Percentiles rank a stretch among this genome's conserved stretches.
phyloP scores from a whole-genome alignment of 176 grass and related monocot species.

The Saccharum spontaneum region DNA sequence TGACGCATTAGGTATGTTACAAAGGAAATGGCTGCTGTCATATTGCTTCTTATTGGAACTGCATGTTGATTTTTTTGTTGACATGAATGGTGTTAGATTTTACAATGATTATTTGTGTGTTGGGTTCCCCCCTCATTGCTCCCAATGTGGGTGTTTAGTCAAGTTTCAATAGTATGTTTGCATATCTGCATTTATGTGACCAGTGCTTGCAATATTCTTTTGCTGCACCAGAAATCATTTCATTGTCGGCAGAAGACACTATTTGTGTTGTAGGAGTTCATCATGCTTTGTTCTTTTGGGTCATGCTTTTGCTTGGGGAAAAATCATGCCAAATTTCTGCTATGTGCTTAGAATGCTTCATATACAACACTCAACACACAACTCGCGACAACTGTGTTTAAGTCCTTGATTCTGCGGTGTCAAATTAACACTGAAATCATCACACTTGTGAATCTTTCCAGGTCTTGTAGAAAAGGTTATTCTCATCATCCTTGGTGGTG shows the following conservation, averaged over 20 bases:
- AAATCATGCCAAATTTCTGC: background rate
- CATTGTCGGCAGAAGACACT: background rate
- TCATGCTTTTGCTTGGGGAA: background rate
- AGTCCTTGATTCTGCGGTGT: background rate
- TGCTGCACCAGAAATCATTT: background rate
- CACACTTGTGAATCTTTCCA: slow-evolving; percentile 24
- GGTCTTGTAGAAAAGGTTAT: slow-evolving; percentile 34
- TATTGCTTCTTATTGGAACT: background rate
- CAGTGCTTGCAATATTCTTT: background rate
- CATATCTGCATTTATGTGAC: background rate
- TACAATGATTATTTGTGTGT: background rate
- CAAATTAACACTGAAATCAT: background rate
- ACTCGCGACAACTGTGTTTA: background rate
- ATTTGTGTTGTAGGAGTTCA: background rate
- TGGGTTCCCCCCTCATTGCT: background rate
- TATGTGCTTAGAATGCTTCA: slow-evolving; percentile 13
- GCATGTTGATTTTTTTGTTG: background rate
- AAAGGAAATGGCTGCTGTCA: background rate
- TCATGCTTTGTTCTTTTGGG: background rate
- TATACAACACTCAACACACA: background rate
- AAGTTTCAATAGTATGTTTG: background rate
- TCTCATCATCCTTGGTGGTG: slow-evolving; percentile 20
- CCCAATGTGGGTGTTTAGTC: background rate
- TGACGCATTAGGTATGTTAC: slow-evolving; percentile 61
- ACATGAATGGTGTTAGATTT: background rate